Percentiles rank a stretch among this genome's conserved stretches.
These are phyloP conservation scores for Babesia microti DNA, from an alignment of 169 alveolate genomes.

Conservation along the genomic window DNA sequence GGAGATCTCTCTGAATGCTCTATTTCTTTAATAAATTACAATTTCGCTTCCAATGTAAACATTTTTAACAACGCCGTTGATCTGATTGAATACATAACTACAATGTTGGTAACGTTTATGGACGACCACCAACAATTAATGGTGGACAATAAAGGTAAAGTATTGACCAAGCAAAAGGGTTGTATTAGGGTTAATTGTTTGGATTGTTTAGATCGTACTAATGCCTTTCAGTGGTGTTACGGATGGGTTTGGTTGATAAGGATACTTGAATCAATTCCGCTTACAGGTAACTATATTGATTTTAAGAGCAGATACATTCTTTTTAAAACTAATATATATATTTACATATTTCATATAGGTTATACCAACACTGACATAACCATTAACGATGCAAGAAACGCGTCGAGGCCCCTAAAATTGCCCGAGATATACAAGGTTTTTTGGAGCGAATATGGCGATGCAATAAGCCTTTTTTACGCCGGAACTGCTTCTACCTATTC, in stretches of 20 bases:
- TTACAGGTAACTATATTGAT: not conserved
- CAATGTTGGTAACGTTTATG: constrained; percentile 1
- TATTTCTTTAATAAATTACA: too few species aligned
- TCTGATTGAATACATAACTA: not conserved
- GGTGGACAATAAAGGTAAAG: constrained; percentile 1
- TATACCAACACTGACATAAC: too few species aligned
- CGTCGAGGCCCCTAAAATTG: too few species aligned
- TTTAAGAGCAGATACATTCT: not conserved
- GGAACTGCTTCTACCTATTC: constrained; percentile 88
- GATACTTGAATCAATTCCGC: constrained; percentile 1
- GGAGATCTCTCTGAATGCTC: too few species aligned
- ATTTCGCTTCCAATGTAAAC: too few species aligned
- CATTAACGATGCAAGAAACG: too few species aligned
- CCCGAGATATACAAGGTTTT: too few species aligned
- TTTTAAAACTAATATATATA: not conserved
- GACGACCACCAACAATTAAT: not conserved
- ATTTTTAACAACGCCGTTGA: not conserved
- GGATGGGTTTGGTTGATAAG: constrained; percentile 57
- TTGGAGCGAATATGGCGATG: constrained; percentile 90
- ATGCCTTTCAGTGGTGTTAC: constrained; percentile 84
- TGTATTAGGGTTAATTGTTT: constrained; percentile 90
- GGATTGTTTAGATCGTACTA: constrained; percentile 94
- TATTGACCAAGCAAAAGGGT: constrained; percentile 75
- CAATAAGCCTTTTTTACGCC: constrained; percentile 75
- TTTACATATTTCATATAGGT: too few species aligned